Percentiles rank a stretch among this genome's conserved stretches.
phyloP scores from a whole-genome alignment of 75 land plant genomes.

The Chamaecyparis obtusa region DNA sequence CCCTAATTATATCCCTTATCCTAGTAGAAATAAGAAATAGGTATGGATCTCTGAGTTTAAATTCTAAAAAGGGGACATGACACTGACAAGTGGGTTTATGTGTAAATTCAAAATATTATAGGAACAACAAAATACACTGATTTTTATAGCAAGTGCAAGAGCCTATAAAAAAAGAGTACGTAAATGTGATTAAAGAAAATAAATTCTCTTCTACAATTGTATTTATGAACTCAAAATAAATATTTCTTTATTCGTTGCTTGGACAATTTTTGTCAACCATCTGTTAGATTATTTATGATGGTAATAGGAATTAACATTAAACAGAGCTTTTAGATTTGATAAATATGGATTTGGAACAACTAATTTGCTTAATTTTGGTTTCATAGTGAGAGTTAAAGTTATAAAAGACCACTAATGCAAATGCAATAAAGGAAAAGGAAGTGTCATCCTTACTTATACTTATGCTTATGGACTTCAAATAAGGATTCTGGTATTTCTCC shows the following conservation, averaged over 20 bases:
- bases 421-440: background rate
- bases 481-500: too few species aligned
- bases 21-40: too few species aligned
- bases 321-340: background rate
- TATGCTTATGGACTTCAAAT: background rate
- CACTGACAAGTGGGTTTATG: background rate
- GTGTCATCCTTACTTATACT: slow-evolving; percentile 48
- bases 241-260: background rate
- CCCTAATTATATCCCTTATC: too few species aligned
- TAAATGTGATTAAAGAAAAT: background rate
- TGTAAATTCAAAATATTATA: background rate
- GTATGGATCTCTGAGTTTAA: too few species aligned
- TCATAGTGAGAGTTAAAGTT: background rate
- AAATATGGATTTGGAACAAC: background rate
- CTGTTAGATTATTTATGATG: background rate
- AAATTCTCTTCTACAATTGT: background rate
- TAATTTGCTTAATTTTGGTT: background rate
- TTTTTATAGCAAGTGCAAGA: background rate
- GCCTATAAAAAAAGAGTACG: background rate
- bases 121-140: background rate
- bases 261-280: background rate
- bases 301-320: background rate
- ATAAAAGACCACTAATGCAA: background rate
- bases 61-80: too few species aligned
- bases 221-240: background rate